Evolutionary conservation across 192 early-diverging fungal genomes (phyloP).

Genomic region (Backusella parvicylindrica): DNA sequence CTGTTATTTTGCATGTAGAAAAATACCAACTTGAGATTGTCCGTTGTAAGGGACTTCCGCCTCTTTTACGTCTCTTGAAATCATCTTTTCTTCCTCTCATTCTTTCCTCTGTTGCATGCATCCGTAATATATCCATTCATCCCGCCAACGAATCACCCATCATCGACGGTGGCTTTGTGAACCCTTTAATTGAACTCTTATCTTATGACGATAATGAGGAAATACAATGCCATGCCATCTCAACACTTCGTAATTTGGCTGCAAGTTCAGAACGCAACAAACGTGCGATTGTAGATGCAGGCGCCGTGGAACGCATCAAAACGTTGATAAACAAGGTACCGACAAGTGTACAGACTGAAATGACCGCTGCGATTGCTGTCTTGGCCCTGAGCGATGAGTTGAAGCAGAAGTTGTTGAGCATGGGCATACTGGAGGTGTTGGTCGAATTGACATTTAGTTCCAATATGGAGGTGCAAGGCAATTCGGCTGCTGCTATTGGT

Average conservation of each 20-base stretch:
- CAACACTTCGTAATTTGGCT: constrained; percentile 79
- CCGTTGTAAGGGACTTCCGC: constrained; percentile 65
- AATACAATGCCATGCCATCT: constrained; percentile 85
- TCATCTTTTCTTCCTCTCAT: constrained; percentile 74
- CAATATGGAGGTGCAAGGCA: constrained; percentile 71
- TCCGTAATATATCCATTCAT: constrained; percentile 90
- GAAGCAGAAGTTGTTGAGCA: constrained; percentile 58
- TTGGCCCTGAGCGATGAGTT: constrained; percentile 76
- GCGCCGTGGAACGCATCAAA: constrained; percentile 71
- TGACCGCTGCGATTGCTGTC: constrained; percentile 82
- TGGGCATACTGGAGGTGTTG: constrained; percentile 63
- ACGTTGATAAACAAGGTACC: constrained; percentile 51
- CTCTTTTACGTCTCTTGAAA: constrained; percentile 70
- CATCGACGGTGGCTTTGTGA: constrained; percentile 74
- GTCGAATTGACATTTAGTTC: constrained; percentile 57
- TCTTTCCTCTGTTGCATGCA: constrained; percentile 80
- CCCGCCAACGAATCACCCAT: constrained; percentile 82
- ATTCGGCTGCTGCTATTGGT: constrained; percentile 74
- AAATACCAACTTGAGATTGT: constrained; percentile 87
- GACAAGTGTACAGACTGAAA: constrained; percentile 69
- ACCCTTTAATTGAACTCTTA: constrained; percentile 60
- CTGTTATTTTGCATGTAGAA: no score
- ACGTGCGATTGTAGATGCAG: constrained; percentile 67
- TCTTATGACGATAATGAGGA: constrained; percentile 72
- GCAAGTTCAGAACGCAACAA: constrained; percentile 78